These are phyloP conservation scores for Amanita subjunquillea DNA, from an alignment of 768 basidiomycete genomes.

Conservation along the genomic window DNA sequence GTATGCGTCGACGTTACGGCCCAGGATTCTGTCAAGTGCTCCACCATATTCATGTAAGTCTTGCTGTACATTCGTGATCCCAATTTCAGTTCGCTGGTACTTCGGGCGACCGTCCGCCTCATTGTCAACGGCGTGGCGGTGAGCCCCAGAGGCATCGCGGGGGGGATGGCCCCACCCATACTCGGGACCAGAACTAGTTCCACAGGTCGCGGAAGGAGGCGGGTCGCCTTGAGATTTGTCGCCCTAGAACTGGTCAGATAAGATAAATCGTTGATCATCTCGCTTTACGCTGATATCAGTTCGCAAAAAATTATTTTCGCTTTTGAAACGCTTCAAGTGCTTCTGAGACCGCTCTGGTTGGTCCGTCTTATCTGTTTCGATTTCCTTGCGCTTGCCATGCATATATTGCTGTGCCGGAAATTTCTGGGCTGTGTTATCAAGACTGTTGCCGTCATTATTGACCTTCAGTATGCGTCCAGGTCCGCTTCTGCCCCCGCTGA, in stretches of 20 bases:
- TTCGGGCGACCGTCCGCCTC: not conserved
- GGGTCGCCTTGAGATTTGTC: not conserved
- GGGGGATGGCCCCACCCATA: constrained; percentile 1
- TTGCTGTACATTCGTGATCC: not conserved
- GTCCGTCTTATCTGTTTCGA: not conserved
- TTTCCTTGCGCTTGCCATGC: not conserved
- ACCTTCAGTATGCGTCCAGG: not conserved
- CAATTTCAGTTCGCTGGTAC: not conserved
- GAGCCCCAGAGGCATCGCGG: not conserved
- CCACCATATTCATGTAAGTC: not conserved
- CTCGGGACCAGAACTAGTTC: not conserved
- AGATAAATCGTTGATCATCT: not conserved
- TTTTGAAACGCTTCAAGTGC: not conserved
- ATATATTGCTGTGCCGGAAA: not conserved
- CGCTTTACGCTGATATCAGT: not conserved
- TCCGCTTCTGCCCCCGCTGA: not conserved
- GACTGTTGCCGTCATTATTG: not conserved
- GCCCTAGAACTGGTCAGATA: not conserved
- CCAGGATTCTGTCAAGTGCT: constrained; percentile 25
- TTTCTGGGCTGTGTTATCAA: not conserved
- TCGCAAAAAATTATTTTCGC: not conserved
- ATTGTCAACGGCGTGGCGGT: not conserved
- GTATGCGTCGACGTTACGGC: constrained; percentile 31
- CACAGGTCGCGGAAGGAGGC: no score
- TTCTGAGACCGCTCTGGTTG: not conserved